phyloP scores from a whole-genome alignment of 164 flowering plant genomes.

The Aristolochia fimbriata region DNA sequence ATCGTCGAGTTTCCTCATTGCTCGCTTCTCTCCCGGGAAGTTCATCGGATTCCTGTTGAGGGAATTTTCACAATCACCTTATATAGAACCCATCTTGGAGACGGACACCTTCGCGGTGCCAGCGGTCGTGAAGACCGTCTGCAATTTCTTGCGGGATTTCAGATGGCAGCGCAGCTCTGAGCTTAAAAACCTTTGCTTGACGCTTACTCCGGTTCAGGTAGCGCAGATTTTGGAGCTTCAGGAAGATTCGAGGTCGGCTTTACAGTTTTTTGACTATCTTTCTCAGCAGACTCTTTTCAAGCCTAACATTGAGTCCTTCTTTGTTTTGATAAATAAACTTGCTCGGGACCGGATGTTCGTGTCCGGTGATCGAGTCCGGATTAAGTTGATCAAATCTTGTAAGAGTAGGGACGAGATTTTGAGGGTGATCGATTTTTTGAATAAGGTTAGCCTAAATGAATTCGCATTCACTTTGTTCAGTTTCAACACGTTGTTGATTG shows the following conservation, averaged over 20 bases:
- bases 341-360: constrained; percentile 25
- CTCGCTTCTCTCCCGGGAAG: too few species aligned
- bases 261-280: constrained; percentile 56
- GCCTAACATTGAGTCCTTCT: constrained; percentile 36
- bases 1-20: too few species aligned
- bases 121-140: constrained; percentile 15
- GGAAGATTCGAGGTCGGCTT: constrained; percentile 22
- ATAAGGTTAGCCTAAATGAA: constrained; percentile 25
- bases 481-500: constrained; percentile 58
- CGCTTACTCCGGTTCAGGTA: constrained; percentile 40
- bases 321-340: constrained; percentile 48
- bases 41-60: too few species aligned
- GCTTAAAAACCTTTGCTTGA: constrained; percentile 23
- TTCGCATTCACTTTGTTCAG: constrained; percentile 41
- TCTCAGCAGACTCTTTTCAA: constrained; percentile 40
- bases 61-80: background rate
- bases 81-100: background rate
- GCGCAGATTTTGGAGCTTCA: constrained; percentile 30
- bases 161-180: constrained; percentile 35
- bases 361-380: constrained; percentile 48
- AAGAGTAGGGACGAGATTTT: constrained; percentile 35
- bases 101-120: too few species aligned
- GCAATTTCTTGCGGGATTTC: constrained; percentile 21
- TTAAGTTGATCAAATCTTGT: constrained; percentile 61
- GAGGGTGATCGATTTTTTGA: constrained; percentile 40